Percentiles rank a stretch among this genome's conserved stretches.
These are phyloP conservation scores for Colletotrichum melonis DNA, from an alignment of 2,329 filamentous ascomycete species.

Conservation along the genomic window DNA sequence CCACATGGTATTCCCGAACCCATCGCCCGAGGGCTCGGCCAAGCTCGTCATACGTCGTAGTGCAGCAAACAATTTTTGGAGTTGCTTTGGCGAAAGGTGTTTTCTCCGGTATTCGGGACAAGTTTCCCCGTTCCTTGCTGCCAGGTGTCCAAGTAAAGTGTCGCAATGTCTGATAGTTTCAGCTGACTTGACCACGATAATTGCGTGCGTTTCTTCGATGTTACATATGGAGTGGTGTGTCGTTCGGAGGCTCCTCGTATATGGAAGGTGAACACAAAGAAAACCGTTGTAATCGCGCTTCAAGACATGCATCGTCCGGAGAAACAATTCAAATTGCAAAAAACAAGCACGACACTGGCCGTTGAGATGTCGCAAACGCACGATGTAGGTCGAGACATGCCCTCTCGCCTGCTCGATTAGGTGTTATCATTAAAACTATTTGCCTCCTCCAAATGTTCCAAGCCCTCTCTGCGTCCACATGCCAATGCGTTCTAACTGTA, in stretches of 20 bases:
- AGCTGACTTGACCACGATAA: neutral
- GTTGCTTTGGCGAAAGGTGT: neutral
- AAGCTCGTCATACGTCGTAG: constrained; percentile 18
- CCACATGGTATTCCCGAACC: neutral
- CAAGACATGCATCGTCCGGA: constrained; percentile 11
- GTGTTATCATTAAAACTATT: constrained; percentile 21
- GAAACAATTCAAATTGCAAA: constrained; percentile 1
- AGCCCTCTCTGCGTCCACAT: neutral
- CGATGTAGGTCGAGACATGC: constrained; percentile 19
- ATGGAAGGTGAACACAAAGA: neutral
- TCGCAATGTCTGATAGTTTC: neutral
- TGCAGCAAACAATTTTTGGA: neutral
- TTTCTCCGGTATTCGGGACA: neutral
- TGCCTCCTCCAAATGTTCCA: neutral
- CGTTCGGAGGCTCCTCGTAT: constrained; percentile 10
- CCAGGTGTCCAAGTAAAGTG: neutral
- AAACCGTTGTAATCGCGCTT: constrained; percentile 1
- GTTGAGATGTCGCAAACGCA: constrained; percentile 31
- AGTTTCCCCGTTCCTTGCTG: neutral
- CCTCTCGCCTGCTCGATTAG: constrained; percentile 17
- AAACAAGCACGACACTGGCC: constrained; percentile 11
- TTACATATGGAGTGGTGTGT: neutral
- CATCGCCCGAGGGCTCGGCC: neutral
- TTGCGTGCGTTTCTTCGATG: constrained; percentile 2
- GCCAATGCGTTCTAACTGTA: neutral